Conservation (phyloP, 176 grass and related monocot species). For the Elaeis guineensis region DNA sequence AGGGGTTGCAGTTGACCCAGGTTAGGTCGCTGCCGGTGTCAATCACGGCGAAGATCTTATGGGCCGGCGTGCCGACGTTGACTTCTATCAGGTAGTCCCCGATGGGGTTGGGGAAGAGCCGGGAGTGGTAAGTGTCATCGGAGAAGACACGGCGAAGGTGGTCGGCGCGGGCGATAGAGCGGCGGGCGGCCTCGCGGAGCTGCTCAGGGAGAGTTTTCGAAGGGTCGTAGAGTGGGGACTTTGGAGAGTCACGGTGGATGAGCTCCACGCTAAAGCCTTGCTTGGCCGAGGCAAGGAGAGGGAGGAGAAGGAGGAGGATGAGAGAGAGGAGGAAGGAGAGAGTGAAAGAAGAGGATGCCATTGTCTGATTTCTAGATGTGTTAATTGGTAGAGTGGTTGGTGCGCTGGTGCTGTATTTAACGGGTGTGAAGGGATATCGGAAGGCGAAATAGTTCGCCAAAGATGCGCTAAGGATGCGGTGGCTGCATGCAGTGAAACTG, state of each 20-base stretch:
- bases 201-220: constrained; percentile 1
- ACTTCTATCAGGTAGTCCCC: too few relatives aligned
- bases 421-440: too few relatives aligned
- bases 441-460: too few relatives aligned
- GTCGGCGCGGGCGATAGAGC: not conserved
- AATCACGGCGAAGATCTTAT: not conserved
- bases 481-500: too few relatives aligned
- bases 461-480: too few relatives aligned
- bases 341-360: too few relatives aligned
- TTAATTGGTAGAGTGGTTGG: too few relatives aligned
- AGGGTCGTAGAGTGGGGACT: constrained; percentile 8
- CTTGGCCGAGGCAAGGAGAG: not conserved
- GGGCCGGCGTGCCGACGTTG: constrained; percentile 1
- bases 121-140: not conserved
- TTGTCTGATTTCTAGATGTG: too few relatives aligned
- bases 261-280: constrained; percentile 6
- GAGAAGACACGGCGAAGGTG: too few relatives aligned
- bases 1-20: constrained; percentile 18
- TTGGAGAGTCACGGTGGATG: constrained; percentile 16
- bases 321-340: too few relatives aligned
- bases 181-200: not conserved
- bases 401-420: too few relatives aligned
- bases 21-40: constrained; percentile 23
- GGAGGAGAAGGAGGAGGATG: not conserved
- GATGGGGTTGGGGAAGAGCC: too few relatives aligned